A percentile compares a stretch with the other conserved stretches of the same genome.
These are phyloP conservation scores for Backusella luteola DNA, from an alignment of 192 early-diverging fungal genomes.

Conservation along the genomic window DNA sequence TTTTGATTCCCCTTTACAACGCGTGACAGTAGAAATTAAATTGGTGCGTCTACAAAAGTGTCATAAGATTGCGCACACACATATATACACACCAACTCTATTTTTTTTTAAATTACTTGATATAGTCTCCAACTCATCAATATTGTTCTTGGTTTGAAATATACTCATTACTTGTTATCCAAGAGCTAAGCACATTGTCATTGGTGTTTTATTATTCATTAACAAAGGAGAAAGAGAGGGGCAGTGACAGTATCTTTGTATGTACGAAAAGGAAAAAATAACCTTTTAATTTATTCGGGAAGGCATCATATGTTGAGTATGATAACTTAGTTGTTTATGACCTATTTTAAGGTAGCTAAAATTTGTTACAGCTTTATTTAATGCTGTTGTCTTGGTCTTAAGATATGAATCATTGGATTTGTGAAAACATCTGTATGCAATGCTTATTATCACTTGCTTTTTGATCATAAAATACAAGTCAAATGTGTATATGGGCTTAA, in stretches of 20 bases:
- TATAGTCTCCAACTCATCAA: not conserved
- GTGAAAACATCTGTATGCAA: not conserved
- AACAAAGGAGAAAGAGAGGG: not conserved
- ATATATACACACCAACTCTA: not conserved
- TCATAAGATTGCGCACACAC: conserved; percentile 4
- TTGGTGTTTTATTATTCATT: not conserved
- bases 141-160: not conserved
- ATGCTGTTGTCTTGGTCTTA: not conserved
- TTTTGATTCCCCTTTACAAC: conserved; percentile 8
- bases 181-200: not conserved
- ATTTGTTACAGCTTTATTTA: conserved; percentile 1
- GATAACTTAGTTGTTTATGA: conserved; percentile 9
- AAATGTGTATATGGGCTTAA: not conserved
- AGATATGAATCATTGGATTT: not conserved
- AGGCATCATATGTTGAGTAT: not conserved
- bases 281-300: not conserved
- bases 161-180: not conserved
- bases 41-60: conserved; percentile 4
- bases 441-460: not conserved
- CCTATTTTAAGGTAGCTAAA: not conserved
- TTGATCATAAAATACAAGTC: not conserved
- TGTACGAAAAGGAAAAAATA: not conserved
- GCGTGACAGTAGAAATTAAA: conserved; percentile 7
- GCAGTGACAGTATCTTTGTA: not conserved
- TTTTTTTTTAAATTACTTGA: not conserved